phyloP scores from a whole-genome alignment of 78 protist genomes.

The Dictyostelium firmibasis region DNA sequence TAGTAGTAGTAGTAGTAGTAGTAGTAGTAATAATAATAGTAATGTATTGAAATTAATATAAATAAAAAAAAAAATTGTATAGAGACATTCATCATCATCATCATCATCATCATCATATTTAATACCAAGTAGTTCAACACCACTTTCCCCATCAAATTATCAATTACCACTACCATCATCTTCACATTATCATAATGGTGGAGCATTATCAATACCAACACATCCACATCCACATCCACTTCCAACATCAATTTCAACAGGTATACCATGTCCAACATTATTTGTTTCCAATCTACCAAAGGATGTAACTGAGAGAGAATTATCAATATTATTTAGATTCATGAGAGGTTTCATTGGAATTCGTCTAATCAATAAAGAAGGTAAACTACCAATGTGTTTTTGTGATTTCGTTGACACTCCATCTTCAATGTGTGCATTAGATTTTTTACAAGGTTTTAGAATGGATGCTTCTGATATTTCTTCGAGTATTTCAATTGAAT shows the following conservation, averaged over 20 bases:
- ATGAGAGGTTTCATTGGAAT: conserved; percentile 58
- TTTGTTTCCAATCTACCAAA: conserved; percentile 75
- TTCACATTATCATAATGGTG: background rate
- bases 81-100: background rate
- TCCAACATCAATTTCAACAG: background rate
- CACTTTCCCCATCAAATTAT: background rate
- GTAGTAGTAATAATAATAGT: no score
- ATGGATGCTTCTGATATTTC: conserved; percentile 69
- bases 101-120: background rate
- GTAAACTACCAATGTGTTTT: conserved; percentile 71
- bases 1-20: no score
- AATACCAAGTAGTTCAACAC: background rate
- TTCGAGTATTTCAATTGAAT: conserved; percentile 63
- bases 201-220: background rate
- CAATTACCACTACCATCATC: background rate
- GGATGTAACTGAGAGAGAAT: conserved; percentile 78
- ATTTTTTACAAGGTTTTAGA: conserved; percentile 39
- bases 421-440: conserved; percentile 48
- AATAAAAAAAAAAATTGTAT: background rate
- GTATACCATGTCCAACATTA: conserved; percentile 40
- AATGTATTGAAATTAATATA: background rate
- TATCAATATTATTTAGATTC: conserved; percentile 74
- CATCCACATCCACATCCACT: background rate
- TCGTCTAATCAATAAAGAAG: conserved; percentile 46
- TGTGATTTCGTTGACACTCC: conserved; percentile 39